Evolutionary conservation across 2,329 filamentous ascomycete genomes (phyloP).

Genomic region (Atkinsonella hypoxylon): DNA sequence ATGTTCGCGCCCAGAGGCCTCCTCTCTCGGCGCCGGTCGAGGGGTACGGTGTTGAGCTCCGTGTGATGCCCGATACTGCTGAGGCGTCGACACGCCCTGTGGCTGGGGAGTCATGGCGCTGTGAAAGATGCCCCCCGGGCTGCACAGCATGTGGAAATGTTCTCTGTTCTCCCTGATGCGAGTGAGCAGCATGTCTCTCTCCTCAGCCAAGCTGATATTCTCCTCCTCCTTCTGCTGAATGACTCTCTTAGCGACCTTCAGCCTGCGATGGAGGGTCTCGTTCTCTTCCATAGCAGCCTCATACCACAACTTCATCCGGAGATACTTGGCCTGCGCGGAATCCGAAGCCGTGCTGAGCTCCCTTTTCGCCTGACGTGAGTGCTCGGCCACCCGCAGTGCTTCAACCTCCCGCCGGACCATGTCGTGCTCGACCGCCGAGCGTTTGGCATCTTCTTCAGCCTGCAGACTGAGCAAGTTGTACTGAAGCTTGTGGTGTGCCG

Average conservation of each 20-base stretch:
- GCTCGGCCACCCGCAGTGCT: constrained; percentile 63
- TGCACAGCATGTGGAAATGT: constrained; percentile 68
- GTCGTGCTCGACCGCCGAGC: constrained; percentile 81
- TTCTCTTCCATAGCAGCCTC: constrained; percentile 58
- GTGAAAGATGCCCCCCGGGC: constrained; percentile 58
- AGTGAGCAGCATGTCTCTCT: constrained; percentile 64
- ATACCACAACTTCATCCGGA: constrained; percentile 53
- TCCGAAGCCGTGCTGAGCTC: constrained; percentile 41
- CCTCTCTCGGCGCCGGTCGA: constrained; percentile 19
- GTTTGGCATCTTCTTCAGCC: constrained; percentile 72
- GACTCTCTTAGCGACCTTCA: constrained; percentile 64
- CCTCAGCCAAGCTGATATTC: constrained; percentile 56
- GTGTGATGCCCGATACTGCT: constrained; percentile 29
- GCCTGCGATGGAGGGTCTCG: constrained; percentile 46
- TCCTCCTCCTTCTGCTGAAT: constrained; percentile 71
- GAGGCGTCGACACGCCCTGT: constrained; percentile 27
- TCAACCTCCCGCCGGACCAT: constrained; percentile 85
- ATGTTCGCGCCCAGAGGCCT: constrained; percentile 30
- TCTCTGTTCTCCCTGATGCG: constrained; percentile 84
- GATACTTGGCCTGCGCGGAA: constrained; percentile 40
- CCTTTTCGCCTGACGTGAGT: constrained; percentile 47
- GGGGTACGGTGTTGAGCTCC: constrained; percentile 40
- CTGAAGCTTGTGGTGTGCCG: constrained; percentile 83
- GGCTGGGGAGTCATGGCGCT: constrained; percentile 47
- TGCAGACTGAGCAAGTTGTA: constrained; percentile 76